Evolutionary conservation across 257 asterid species (phyloP).

Genomic region (Lycium ferocissimum): DNA sequence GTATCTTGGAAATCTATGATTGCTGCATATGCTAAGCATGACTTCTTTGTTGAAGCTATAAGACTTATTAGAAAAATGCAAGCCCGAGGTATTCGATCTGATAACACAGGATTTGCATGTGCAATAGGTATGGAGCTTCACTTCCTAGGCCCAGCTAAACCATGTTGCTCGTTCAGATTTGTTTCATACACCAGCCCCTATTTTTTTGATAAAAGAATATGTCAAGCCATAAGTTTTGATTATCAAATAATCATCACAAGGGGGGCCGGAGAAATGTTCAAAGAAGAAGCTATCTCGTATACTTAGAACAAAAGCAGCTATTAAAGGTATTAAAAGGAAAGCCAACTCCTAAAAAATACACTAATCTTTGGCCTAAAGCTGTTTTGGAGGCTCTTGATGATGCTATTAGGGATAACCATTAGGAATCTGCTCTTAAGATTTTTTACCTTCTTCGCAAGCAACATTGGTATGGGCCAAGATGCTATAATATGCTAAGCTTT

Average conservation of each 20-base stretch:
- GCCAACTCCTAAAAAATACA: conserved; percentile 75
- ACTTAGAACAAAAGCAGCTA: conserved; percentile 76
- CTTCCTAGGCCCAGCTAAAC: conserved; percentile 40
- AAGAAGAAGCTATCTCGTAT: conserved; percentile 70
- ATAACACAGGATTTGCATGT: conserved; percentile 87
- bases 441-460: conserved; percentile 85
- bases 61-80: conserved; percentile 72
- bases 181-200: conserved; percentile 10
- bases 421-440: conserved; percentile 52
- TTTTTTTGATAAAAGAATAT: background rate
- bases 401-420: conserved; percentile 63
- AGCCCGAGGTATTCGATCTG: conserved; percentile 60
- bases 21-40: conserved; percentile 76
- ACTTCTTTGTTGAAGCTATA: conserved; percentile 67
- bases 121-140: conserved; percentile 69
- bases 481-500: conserved; percentile 69
- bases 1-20: conserved; percentile 92
- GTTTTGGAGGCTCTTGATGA: conserved; percentile 79
- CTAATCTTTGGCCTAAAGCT: conserved; percentile 79
- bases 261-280: conserved; percentile 49
- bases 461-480: conserved; percentile 80
- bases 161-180: conserved; percentile 36
- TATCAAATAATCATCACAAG: conserved; percentile 43
- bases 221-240: background rate
- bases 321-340: conserved; percentile 67